Conservation (phyloP, 164 flowering plant species). For the grape (Vitis vinifera) region ASM3070453v1 NC_081813.1:2591501-2592000, state of each 20-base stretch:
- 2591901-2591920: background rate
- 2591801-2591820: slow-evolving; percentile 32
- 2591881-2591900: background rate
- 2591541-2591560: background rate
- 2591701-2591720: too few relatives aligned
- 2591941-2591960: background rate
- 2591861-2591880: too few relatives aligned
- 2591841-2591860: background rate
- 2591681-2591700: too few relatives aligned
- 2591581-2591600: too few relatives aligned
- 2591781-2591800: slow-evolving; percentile 13
- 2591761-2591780: slow-evolving; percentile 8
- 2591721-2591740: too few relatives aligned
- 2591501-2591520: too few relatives aligned
- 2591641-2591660: too few relatives aligned
- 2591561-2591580: too few relatives aligned
- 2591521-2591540: background rate
- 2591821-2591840: slow-evolving; percentile 43
- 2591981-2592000: slow-evolving; percentile 30
- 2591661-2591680: too few relatives aligned
- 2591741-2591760: too few relatives aligned
- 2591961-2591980: background rate
- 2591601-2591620: too few relatives aligned
- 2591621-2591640: too few relatives aligned
- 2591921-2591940: background rate